These are phyloP conservation scores for Botrytis squamosa DNA, from an alignment of 2,329 filamentous ascomycete species.

Conservation along the genomic window DNA sequence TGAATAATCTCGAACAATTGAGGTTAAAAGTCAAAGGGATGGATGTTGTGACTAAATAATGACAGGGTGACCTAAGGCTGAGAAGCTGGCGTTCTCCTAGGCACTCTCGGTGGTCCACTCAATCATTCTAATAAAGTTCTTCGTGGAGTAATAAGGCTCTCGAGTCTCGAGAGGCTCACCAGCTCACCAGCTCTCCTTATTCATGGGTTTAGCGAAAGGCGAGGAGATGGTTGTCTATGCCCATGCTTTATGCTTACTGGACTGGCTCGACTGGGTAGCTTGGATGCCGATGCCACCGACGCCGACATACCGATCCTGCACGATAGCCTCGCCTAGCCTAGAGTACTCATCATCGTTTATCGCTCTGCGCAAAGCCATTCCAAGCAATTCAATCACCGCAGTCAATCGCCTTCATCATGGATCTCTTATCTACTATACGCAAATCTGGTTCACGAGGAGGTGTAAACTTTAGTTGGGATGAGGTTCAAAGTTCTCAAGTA, in stretches of 20 bases:
- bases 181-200: not conserved
- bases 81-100: not conserved
- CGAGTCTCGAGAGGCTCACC: too few species aligned
- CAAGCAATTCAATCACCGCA: not conserved
- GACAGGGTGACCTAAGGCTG: not conserved
- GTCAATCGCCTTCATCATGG: slow-evolving; percentile 57
- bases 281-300: not conserved
- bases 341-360: not conserved
- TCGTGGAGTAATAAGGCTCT: not conserved
- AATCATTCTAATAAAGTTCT: not conserved
- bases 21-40: not conserved
- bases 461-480: slow-evolving; percentile 94
- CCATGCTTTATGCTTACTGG: not conserved
- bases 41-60: not conserved
- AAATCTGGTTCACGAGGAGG: slow-evolving; percentile 90
- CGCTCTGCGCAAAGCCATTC: not conserved
- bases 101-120: not conserved
- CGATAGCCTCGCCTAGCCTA: not conserved
- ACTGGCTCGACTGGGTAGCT: not conserved
- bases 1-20: too few species aligned
- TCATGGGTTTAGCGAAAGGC: not conserved
- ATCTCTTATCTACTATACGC: slow-evolving; percentile 87
- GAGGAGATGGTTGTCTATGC: not conserved
- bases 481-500: slow-evolving; percentile 74
- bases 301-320: not conserved